A percentile compares a stretch with the other conserved stretches of the same genome.
Evolutionary conservation across 2,329 filamentous ascomycete species (phyloP).

Genomic region (Xylaria sp.): DNA sequence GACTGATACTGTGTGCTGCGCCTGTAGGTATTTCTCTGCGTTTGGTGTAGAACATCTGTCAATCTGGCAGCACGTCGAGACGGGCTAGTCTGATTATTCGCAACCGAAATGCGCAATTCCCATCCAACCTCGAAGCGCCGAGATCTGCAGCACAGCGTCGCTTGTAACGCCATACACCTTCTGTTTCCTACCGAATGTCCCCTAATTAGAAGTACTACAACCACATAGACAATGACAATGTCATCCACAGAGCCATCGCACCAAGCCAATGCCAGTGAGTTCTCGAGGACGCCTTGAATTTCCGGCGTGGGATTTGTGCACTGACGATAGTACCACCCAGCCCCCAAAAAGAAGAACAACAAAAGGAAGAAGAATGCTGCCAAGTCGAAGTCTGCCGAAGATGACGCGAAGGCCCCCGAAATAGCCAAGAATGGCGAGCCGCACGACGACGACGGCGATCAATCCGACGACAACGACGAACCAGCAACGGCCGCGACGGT

Average conservation of each 20-base stretch:
- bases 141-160: constrained; percentile 36
- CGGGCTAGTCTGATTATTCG: constrained; percentile 22
- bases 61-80: constrained; percentile 33
- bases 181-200: constrained; percentile 24
- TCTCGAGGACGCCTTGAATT: constrained; percentile 29
- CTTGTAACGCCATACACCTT: constrained; percentile 16
- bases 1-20: constrained; percentile 1
- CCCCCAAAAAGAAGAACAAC: constrained; percentile 66
- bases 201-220: constrained; percentile 17
- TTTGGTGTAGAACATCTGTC: constrained; percentile 26
- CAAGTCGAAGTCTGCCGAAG: constrained; percentile 56
- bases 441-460: constrained; percentile 49
- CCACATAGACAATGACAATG: constrained; percentile 44
- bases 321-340: constrained; percentile 48
- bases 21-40: neutral
- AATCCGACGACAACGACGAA: constrained; percentile 57
- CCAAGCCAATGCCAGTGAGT: constrained; percentile 45
- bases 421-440: constrained; percentile 43
- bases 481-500: constrained; percentile 43
- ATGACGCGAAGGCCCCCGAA: constrained; percentile 43
- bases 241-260: constrained; percentile 47
- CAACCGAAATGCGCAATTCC: constrained; percentile 34
- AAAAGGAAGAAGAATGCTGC: constrained; percentile 68
- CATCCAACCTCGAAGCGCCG: constrained; percentile 37
- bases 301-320: constrained; percentile 23